Base-by-base conservation (phyloP, 2,329 filamentous ascomycete genomes). In the Coniochaeta ligniaria region DNA sequence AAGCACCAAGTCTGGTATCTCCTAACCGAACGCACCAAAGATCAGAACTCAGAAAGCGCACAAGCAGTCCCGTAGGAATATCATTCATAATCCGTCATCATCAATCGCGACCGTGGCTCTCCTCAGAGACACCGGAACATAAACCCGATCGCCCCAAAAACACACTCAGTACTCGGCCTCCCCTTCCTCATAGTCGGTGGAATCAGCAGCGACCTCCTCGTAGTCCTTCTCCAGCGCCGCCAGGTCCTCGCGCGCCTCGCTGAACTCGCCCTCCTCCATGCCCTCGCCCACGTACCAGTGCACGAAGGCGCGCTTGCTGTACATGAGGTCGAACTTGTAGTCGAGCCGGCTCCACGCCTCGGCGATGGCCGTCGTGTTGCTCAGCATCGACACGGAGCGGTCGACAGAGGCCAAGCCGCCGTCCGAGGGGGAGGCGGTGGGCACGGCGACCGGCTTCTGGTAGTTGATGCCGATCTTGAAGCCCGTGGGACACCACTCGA, bases 181-280 rank as follows among this genome's bases (percentile, higher is more conserved):
- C 58, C 78, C 82, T 71, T 87, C 87, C 67, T 87, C 79, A 65
- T 80, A 77, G 3, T 57, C 54, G 17, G 31, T 17, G 66, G 88
- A 90, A 75, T 93, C 90, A 72, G 81, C 84, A 63, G 89, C 90
- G 67, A 93, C 90, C 81, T 93, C 90, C 76, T 92, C 90, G 73
- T 94, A 94, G 70, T 94, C 90, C 80, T 89, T 91, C 82, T 94
- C 91, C 36, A 95, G 81, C 56, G 91, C 91, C 64, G 91, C 91
- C 63, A 95, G 81, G 74, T 95, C 91, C 79, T 95, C 91, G 68
- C 91, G 88, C 63, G 91, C 91, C 77, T 95, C 91, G 64, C 87
- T 90, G 80, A 95, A 95, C 76, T 95, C 91, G 69, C 91, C 91
- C 75, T 95, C 91, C 80, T 95, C 91, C 91, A 95, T 95, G 78